Base-by-base conservation (phyloP, 2,329 filamentous ascomycete genomes). In the Lachnellula suecica region DNA sequence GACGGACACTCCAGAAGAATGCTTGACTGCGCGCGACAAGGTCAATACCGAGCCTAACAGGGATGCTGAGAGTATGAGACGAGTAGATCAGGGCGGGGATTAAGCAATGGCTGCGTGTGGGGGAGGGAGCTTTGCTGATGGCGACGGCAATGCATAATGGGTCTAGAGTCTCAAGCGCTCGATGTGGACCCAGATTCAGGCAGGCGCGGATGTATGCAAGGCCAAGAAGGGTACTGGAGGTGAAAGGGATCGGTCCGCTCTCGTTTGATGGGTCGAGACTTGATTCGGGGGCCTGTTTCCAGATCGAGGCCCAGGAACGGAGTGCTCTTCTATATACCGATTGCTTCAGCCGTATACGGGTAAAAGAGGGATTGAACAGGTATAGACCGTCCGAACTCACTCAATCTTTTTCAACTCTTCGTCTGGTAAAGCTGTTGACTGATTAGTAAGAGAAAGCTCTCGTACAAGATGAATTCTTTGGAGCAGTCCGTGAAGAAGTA, bases 41-140 rank as follows among this genome's bases (percentile, higher is more conserved):
- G 58, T 81, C 82, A 19, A 85, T 81, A 0, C 82, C 82, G 11
- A 77, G 74, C 65, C 84, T 86, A 53, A 87, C 81, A 23, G 86
- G 72, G 72, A 87, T 83, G 2, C 84, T 85, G 25, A 89, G 70
- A 1, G 85, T 84, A 63, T 88, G 85, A 25, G 86, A 82, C 1
- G 84, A 83, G 61, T 89, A 85, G 24, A 87, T 76, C 0, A 88
- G 80, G 1, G 85, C 85, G 40, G 83, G 74, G 25, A 82, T 82
- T n/a, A 88, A 74, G 24, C 82, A 79, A 17, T 78, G 72, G 48
- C 79, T 84, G 44, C 86, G 76, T 19, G 80, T 74, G 10, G 87
- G 75, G 23, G 79, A 71, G 1, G 83, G 82, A 19, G 81, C 79
- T 45, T 79, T 76, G 50, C 76, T 76, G 55, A 89, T 78, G 1